Percentiles rank a stretch among this genome's conserved stretches.
phyloP scores from a whole-genome alignment of 2,329 filamentous ascomycete species.

The Didymella exigua region DNA sequence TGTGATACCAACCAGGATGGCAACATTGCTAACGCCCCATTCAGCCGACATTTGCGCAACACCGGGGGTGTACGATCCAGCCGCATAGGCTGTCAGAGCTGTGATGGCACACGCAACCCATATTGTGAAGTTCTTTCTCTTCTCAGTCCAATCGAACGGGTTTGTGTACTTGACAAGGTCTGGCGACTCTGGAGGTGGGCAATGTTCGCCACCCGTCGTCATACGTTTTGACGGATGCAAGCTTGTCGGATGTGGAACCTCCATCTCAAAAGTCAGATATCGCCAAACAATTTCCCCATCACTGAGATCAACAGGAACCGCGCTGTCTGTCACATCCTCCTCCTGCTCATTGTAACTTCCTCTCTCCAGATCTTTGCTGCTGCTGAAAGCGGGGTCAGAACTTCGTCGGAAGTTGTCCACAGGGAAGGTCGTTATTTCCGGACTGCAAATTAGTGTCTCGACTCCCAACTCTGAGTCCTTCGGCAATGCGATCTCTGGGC shows the following conservation, averaged over 20 bases:
- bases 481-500: conserved; percentile 46
- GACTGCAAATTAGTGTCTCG: conserved; percentile 10
- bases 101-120: conserved; percentile 78
- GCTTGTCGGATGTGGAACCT: conserved; percentile 56
- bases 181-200: conserved; percentile 62
- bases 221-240: conserved; percentile 7
- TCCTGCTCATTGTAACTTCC: conserved; percentile 25
- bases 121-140: conserved; percentile 73
- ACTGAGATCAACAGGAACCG: not conserved
- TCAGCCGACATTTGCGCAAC: conserved; percentile 67
- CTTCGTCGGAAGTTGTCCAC: conserved; percentile 12
- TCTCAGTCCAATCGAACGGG: conserved; percentile 74
- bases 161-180: conserved; percentile 69
- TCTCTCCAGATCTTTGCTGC: conserved; percentile 20
- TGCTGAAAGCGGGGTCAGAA: conserved; percentile 19
- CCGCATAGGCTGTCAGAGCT: conserved; percentile 76
- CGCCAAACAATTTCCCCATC: conserved; percentile 57
- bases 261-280: conserved; percentile 68
- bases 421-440: conserved; percentile 42
- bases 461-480: conserved; percentile 23
- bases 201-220: conserved; percentile 38
- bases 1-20: conserved; percentile 76
- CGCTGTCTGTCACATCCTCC: conserved; percentile 9
- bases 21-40: conserved; percentile 69
- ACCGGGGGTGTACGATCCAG: conserved; percentile 79